Conservation (phyloP, 495 filamentous ascomycete genomes). For the Chaetomium tenue region DNA sequence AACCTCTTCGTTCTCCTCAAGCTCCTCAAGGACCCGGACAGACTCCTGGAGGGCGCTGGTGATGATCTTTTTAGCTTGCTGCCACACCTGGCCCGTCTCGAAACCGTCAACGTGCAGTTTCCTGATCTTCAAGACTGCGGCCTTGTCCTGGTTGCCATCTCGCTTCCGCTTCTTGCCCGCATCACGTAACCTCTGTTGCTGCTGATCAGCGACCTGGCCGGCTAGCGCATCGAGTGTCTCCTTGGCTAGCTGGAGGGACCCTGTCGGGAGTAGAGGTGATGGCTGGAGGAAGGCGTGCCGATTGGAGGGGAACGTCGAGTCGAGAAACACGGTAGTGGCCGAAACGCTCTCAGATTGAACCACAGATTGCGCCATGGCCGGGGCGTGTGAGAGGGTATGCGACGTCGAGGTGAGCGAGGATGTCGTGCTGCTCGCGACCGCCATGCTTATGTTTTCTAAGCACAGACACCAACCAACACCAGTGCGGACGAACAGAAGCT, state of each 20-base stretch:
- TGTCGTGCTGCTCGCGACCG: constrained; percentile 46
- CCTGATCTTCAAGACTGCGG: constrained; percentile 61
- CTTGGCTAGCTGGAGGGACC: constrained; percentile 69
- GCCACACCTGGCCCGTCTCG: constrained; percentile 85
- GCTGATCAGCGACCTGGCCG: constrained; percentile 61
- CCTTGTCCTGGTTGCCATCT: constrained; percentile 37
- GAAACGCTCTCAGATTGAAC: constrained; percentile 31
- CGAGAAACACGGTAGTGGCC: constrained; percentile 48
- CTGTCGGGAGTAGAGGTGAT: constrained; percentile 56
- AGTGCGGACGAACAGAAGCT: not conserved
- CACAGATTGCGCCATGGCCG: constrained; percentile 32
- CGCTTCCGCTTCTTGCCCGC: constrained; percentile 66
- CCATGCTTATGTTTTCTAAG: constrained; percentile 40
- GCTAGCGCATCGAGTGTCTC: constrained; percentile 74
- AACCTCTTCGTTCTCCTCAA: constrained; percentile 43
- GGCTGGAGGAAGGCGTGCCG: constrained; percentile 71
- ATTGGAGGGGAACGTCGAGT: constrained; percentile 46
- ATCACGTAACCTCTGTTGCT: constrained; percentile 56
- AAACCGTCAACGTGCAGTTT: constrained; percentile 86
- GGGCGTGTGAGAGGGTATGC: constrained; percentile 50
- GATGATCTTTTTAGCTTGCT: constrained; percentile 82
- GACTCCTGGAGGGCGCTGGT: constrained; percentile 46
- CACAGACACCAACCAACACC: not conserved
- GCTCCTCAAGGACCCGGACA: constrained; percentile 49
- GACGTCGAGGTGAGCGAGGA: constrained; percentile 58